Percentiles rank a stretch among this genome's conserved stretches.
These are phyloP conservation scores for Haplosporangium sp. DNA, from an alignment of 371 early-diverging fungal genomes.

Conservation along the genomic window DNA sequence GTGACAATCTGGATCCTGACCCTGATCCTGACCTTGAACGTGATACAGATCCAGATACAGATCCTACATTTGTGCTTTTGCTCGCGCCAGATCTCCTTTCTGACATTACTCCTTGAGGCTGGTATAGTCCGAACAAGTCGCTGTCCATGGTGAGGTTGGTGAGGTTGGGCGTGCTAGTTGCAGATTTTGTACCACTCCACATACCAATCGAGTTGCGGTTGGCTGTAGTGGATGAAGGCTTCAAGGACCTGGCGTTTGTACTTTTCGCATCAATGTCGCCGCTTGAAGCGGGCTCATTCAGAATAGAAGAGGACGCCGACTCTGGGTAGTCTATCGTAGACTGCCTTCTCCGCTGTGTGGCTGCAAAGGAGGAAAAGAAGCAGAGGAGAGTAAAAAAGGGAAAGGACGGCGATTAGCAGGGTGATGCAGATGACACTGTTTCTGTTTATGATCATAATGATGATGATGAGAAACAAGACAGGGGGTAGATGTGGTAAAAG, in stretches of 20 bases:
- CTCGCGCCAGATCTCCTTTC: neutral
- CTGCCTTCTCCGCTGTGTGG: constrained; percentile 18
- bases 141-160: constrained; percentile 10
- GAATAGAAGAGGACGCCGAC: constrained; percentile 5
- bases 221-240: neutral
- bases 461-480: neutral
- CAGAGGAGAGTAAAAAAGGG: neutral
- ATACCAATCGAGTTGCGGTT: constrained; percentile 35
- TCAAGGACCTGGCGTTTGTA: neutral
- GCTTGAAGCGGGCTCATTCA: neutral
- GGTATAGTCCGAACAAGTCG: constrained; percentile 20
- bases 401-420: neutral
- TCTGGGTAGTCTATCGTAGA: constrained; percentile 13
- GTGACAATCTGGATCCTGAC: neutral
- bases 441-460: neutral
- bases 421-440: neutral
- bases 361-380: neutral
- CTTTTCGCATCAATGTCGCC: neutral
- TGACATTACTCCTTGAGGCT: constrained; percentile 4
- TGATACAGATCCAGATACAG: constrained; percentile 5
- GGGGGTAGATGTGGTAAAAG: no score
- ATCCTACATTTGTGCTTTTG: neutral
- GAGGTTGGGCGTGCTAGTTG: constrained; percentile 49
- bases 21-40: constrained; percentile 8
- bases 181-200: constrained; percentile 41